Base-by-base conservation (phyloP, 2,329 filamentous ascomycete species). In the Aspergillus tamarii region DNA sequence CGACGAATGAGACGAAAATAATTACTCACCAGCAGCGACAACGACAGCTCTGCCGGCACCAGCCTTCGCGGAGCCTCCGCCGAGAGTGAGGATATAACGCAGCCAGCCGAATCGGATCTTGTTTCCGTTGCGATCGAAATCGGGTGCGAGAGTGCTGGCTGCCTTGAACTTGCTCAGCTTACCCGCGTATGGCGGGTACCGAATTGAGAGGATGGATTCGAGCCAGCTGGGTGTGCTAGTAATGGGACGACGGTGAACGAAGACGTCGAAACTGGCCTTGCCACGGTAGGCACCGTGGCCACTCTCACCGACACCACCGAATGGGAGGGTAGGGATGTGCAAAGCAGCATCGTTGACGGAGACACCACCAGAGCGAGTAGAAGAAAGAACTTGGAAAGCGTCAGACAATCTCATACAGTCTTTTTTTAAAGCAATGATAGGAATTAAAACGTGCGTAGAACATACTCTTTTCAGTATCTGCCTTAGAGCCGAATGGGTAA, bases 221-320 rank as follows among this genome's bases (percentile, higher is more conserved):
- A 88, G 79, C 87, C 87, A 89, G 55, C 81, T 76, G 1, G 87
- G 87, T 4, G 86, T 89, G 16, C 76, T 83, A 5, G 86, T 88
- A 64, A 89, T 81, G 57, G 83, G 81, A 43, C 88, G 82, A 21
- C 84, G 84, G 72, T 90, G 87, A 1, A 85, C 85, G 73, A 89
- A 90, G 69, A 81, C 81, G 57, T 90, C 87, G 74, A 89, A 89
- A 48, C 79, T 82, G n/a, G 90, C 84, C 73, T 88, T 88, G 64
- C 93, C 93, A 70, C 91, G 88, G 82, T 96, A 96, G 34, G 87
- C 82, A 65, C 93, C 93, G 65, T 85, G 85, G 60, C 93, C 93
- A 52, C 89, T 92, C 69, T 90, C 86, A 67, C 93, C 93, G 9
- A 96, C 90, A 71, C 93, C 93, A 67, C 93, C 93, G 75, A 96